Base-by-base conservation (phyloP, 2,329 filamentous ascomycete species). In the Nannizziopsis barbatae region DNA sequence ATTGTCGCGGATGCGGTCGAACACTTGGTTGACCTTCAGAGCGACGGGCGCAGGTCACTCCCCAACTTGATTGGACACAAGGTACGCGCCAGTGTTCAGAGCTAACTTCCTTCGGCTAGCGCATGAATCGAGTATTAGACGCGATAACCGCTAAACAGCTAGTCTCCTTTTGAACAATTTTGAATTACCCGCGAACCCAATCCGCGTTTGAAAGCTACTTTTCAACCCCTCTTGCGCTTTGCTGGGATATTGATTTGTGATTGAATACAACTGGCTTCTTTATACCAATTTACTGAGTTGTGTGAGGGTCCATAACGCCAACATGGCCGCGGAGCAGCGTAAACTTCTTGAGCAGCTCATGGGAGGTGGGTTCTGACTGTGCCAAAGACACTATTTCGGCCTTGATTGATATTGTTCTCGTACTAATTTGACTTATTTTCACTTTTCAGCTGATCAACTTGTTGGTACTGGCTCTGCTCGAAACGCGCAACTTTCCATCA, bases 281-380 rank as follows among this genome's bases (percentile, higher is more conserved):
- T 3, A 11, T 36, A n/a, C 12, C 33, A 5, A 36, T 36, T 46
- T 18, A n/a, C 12, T 18, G 7, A 11, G 2, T 36, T 22, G 10
- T 27, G 6, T 40, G 11, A 31, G 35, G 18, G 31, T 5, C 12
- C 37, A 22, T 11, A 18, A 31, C 30, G 20, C 42, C 39, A 47
- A 30, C 58, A 95, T 96, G 90, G 90, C 90, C 49, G 89, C 90
- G 56, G 92, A 98, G 80, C 90, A 95, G 71, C 82, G 92, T 65
- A 94, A 94, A 79, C 83, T 96, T 76, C 86, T 98, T 49, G 92
- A 96, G 80, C 92, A 98, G 78, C 77, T 83, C 58, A 82, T 81
- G 79, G 79, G 79, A 64, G 67, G 68, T 70, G 65, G 42, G 58
- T 55, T 37, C 31, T 41, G n/a, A n/a, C 30, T 14, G 7, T 30